These are phyloP conservation scores for Orbilia ellipsospora DNA, from an alignment of 2,329 filamentous ascomycete genomes.

Conservation along the genomic window DNA sequence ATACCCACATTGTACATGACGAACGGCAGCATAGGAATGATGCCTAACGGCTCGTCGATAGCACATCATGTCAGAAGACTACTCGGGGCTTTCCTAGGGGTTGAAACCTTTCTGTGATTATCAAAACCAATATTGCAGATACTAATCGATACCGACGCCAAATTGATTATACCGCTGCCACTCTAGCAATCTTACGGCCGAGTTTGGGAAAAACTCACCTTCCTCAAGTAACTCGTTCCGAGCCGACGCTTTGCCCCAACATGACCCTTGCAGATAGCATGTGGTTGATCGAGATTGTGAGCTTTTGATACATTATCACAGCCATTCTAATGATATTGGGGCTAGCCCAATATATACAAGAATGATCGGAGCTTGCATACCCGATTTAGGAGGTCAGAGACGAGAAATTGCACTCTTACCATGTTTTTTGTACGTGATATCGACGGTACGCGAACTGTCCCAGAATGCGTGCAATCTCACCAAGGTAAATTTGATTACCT, in stretches of 20 bases:
- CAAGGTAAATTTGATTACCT: not conserved
- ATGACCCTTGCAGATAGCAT: slow-evolving; percentile 28
- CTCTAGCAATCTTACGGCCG: not conserved
- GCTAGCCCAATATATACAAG: not conserved
- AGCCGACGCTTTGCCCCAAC: slow-evolving; percentile 26
- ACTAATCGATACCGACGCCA: too few relatives aligned
- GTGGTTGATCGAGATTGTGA: slow-evolving; percentile 23
- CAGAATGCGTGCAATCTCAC: too few relatives aligned
- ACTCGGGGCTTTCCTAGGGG: too few relatives aligned
- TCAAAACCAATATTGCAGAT: too few relatives aligned
- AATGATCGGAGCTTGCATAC: slow-evolving; percentile 1
- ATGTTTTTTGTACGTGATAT: slow-evolving; percentile 20
- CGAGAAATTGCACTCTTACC: not conserved
- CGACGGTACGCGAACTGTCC: not conserved
- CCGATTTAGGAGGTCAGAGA: slow-evolving; percentile 15
- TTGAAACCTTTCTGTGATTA: too few relatives aligned
- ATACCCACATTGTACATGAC: too few relatives aligned
- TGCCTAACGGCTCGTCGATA: too few relatives aligned
- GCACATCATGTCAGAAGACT: too few relatives aligned
- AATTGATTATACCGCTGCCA: too few relatives aligned
- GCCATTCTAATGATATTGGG: not conserved
- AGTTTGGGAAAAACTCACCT: slow-evolving; percentile 14
- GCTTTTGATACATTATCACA: slow-evolving; percentile 6
- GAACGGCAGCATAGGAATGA: too few relatives aligned
- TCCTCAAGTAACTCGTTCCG: slow-evolving; percentile 40